phyloP scores from a whole-genome alignment of 306 rosid species.

The Castanopsis chinensis region DNA sequence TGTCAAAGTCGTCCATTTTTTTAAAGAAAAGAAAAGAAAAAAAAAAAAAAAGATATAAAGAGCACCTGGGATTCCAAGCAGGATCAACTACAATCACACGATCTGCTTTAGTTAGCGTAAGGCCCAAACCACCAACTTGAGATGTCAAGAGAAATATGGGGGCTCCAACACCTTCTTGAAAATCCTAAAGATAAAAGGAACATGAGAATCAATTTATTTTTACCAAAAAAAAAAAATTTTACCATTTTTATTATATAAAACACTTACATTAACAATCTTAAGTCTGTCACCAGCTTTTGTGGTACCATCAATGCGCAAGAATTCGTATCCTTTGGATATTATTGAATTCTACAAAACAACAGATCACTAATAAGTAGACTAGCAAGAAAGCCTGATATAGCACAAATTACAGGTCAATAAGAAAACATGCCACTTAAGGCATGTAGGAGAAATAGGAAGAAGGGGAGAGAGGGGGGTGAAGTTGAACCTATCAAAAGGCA shows the following conservation, averaged over 20 bases:
- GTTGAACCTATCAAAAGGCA: not conserved
- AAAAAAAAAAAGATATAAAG: not conserved
- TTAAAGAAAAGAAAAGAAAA: not conserved
- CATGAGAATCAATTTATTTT: not conserved
- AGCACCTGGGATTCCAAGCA: slow-evolving; percentile 98
- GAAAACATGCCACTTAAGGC: not conserved
- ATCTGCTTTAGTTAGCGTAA: slow-evolving; percentile 92
- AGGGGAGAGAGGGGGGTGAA: not conserved
- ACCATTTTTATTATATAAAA: slow-evolving; percentile 3
- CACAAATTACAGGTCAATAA: not conserved
- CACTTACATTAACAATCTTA: slow-evolving; percentile 72
- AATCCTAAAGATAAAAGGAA: slow-evolving; percentile 52
- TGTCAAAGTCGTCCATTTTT: not conserved
- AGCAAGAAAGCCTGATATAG: not conserved
- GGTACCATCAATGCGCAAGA: slow-evolving; percentile 87
- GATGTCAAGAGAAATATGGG: slow-evolving; percentile 92
- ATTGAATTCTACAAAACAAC: slow-evolving; percentile 57
- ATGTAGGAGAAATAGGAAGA: too few species aligned
- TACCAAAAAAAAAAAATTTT: not conserved
- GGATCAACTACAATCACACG: slow-evolving; percentile 99
- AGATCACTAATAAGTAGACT: slow-evolving; percentile 1
- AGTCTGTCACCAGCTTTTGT: slow-evolving; percentile 79
- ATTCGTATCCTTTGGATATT: slow-evolving; percentile 51
- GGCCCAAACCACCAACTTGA: slow-evolving; percentile 98
- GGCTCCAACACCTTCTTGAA: slow-evolving; percentile 77